Percentiles rank a stretch among this genome's conserved stretches.
phyloP scores from a whole-genome alignment of 2,329 filamentous ascomycete genomes.

The Gliomastix tumulicola region DNA sequence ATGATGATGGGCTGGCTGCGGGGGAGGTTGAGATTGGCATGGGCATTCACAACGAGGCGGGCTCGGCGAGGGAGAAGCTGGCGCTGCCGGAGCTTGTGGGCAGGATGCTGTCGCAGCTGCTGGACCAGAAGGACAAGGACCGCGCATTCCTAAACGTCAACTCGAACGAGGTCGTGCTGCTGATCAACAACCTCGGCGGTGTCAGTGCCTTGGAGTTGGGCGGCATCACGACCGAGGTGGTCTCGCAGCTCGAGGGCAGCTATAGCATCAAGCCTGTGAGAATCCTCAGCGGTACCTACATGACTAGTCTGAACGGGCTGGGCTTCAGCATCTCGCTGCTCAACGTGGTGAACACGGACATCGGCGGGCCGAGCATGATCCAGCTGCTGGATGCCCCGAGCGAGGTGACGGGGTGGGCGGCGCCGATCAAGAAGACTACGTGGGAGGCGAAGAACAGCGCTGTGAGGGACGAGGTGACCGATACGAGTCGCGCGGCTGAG shows the following conservation, averaged over 20 bases:
- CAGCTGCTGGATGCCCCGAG: conserved; percentile 63
- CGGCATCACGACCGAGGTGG: conserved; percentile 63
- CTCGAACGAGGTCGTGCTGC: conserved; percentile 57
- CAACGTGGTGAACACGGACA: conserved; percentile 53
- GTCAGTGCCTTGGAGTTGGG: conserved; percentile 67
- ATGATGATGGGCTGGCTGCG: conserved; percentile 46
- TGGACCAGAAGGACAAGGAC: conserved; percentile 60
- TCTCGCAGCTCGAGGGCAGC: conserved; percentile 49
- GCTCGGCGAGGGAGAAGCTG: conserved; percentile 44
- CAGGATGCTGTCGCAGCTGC: conserved; percentile 63
- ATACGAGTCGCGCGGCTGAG: conserved; percentile 5
- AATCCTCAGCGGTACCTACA: conserved; percentile 63
- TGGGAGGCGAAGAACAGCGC: conserved; percentile 52
- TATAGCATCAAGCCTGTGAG: conserved; percentile 57
- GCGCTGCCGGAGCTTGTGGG: conserved; percentile 47
- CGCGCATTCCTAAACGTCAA: conserved; percentile 62
- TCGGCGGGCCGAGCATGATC: conserved; percentile 55
- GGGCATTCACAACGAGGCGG: conserved; percentile 71
- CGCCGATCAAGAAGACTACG: conserved; percentile 53
- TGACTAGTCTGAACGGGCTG: conserved; percentile 71
- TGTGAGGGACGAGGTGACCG: conserved; percentile 30
- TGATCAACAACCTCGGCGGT: conserved; percentile 72
- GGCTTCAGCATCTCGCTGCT: conserved; percentile 70
- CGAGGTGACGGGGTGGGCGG: conserved; percentile 64
- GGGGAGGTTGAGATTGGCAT: conserved; percentile 63